Conservation (phyloP, 805 yeast genomes). For the Candida berthetii region DNA sequence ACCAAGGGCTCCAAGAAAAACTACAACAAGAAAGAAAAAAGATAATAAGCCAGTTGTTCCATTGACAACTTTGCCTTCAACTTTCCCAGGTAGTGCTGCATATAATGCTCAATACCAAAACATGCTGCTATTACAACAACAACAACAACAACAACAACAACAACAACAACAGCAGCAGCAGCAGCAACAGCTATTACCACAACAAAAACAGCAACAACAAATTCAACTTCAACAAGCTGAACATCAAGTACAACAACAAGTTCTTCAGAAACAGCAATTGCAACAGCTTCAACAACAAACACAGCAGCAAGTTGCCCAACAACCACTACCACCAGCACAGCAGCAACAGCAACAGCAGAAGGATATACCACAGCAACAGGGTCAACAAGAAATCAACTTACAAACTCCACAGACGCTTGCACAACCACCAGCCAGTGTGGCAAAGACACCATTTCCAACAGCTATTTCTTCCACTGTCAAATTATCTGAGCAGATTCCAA, state of each 20-base stretch:
- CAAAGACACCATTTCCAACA: slow-evolving; percentile 3
- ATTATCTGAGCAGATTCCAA: slow-evolving; percentile 4
- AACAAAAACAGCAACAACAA: not conserved
- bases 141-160: slow-evolving; percentile 9
- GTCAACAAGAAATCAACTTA: not conserved
- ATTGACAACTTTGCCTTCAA: not conserved
- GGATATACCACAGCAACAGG: slow-evolving; percentile 1
- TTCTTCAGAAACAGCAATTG: too few species aligned
- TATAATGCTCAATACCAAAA: slow-evolving; percentile 14
- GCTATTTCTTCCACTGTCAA: not conserved
- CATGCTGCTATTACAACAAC: slow-evolving; percentile 10
- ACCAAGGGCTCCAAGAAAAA: slow-evolving; percentile 21
- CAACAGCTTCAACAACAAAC: too few species aligned
- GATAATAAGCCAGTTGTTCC: slow-evolving; percentile 3
- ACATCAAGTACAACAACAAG: too few species aligned
- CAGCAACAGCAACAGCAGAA: slow-evolving; percentile 4
- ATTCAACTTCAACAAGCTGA: slow-evolving; percentile 3
- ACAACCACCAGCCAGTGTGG: slow-evolving; percentile 4
- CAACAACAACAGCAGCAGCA: slow-evolving; percentile 9
- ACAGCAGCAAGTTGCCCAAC: not conserved
- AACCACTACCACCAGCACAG: not conserved
- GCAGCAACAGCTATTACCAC: slow-evolving; percentile 9
- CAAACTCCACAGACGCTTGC: not conserved
- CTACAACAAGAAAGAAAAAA: slow-evolving; percentile 18
- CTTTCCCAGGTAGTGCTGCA: slow-evolving; percentile 1